Evolutionary conservation across 805 yeast species (phyloP).

Genomic region (Saccharomycopsis vini): DNA sequence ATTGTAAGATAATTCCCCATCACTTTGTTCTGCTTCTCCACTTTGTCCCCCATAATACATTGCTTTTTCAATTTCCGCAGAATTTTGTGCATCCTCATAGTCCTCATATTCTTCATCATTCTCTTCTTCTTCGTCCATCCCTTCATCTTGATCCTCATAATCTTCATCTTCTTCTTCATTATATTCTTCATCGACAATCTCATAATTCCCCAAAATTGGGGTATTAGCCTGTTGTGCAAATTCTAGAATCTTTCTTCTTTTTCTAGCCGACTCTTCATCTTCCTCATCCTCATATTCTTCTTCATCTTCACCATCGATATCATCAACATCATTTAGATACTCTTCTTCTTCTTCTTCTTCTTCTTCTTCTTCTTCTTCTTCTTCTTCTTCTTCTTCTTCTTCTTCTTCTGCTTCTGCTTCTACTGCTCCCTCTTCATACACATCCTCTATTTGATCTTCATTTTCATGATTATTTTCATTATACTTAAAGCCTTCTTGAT

Average conservation of each 20-base stretch:
- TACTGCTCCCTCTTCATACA: constrained; percentile 19
- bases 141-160: constrained; percentile 9
- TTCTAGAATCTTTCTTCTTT: too few relatives aligned
- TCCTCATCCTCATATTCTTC: constrained; percentile 32
- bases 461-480: constrained; percentile 18
- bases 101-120: neutral
- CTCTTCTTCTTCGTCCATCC: constrained; percentile 19
- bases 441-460: constrained; percentile 20
- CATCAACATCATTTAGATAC: neutral
- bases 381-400: constrained; percentile 6
- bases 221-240: too few relatives aligned
- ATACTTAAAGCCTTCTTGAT: constrained; percentile 13
- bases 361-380: neutral
- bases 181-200: too few relatives aligned
- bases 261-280: too few relatives aligned
- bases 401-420: constrained; percentile 18
- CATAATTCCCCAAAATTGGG: too few relatives aligned
- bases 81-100: neutral
- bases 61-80: neutral
- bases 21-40: neutral
- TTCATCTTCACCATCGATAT: constrained; percentile 10
- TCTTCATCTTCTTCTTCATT: neutral
- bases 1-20: neutral
- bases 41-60: neutral
- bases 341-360: neutral